Percentiles rank a stretch among this genome's conserved stretches.
phyloP scores from a whole-genome alignment of 148 eudicot genomes.

The Rhododendron ferrugineum region DNA sequence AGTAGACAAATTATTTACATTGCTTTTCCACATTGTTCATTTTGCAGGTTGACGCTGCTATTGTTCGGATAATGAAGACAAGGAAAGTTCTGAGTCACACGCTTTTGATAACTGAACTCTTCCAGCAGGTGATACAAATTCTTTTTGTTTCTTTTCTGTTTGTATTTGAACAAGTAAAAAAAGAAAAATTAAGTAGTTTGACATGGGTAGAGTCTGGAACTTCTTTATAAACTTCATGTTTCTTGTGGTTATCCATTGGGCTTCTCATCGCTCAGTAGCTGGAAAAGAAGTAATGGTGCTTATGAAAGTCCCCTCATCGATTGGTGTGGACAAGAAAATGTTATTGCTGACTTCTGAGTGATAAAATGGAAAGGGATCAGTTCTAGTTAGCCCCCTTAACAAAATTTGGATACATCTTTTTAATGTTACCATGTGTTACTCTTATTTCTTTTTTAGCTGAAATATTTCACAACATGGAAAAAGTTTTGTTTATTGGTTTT shows the following conservation, averaged over 20 bases:
- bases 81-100: conserved; percentile 96
- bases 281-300: neutral
- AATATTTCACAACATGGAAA: neutral
- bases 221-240: neutral
- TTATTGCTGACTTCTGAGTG: neutral
- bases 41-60: conserved; percentile 93
- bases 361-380: neutral
- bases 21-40: neutral
- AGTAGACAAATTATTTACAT: neutral
- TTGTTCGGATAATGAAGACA: conserved; percentile 98
- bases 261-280: neutral
- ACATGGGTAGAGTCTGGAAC: neutral
- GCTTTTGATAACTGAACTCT: conserved; percentile 88
- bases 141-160: neutral
- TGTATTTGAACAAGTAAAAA: neutral
- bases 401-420: neutral
- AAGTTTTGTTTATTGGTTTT: neutral
- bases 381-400: neutral
- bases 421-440: neutral
- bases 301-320: neutral
- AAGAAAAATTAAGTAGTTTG: neutral
- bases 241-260: neutral
- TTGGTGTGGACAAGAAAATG: neutral
- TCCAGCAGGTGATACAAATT: conserved; percentile 67
- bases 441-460: neutral